phyloP scores from a whole-genome alignment of 192 early-diverging fungal genomes.

The Fimicolochytrium jonesii region DNA sequence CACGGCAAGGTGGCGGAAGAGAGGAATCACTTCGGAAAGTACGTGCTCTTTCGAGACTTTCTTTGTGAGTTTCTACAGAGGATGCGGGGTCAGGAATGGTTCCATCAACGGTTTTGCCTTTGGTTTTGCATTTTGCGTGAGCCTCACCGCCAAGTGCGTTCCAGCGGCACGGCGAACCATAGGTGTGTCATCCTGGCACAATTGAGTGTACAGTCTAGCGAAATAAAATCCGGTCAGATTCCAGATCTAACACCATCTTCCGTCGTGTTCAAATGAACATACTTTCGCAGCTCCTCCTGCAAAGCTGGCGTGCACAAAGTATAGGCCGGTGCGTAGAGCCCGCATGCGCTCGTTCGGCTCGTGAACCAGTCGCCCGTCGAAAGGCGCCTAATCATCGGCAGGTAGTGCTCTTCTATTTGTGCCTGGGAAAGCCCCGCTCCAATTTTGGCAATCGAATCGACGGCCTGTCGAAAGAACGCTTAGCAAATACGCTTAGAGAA shows the following conservation, averaged over 20 bases:
- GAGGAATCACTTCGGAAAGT: conserved; percentile 76
- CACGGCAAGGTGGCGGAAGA: conserved; percentile 81
- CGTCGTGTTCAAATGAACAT: conserved; percentile 8
- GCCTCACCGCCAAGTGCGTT: conserved; percentile 68
- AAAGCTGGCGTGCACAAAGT: conserved; percentile 60
- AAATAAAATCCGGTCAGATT: not conserved
- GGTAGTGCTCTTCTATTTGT: conserved; percentile 84
- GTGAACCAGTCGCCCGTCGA: conserved; percentile 98
- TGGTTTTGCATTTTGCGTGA: too few species aligned
- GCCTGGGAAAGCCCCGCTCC: conserved; percentile 63
- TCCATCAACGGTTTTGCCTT: too few species aligned
- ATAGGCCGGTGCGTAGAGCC: conserved; percentile 87
- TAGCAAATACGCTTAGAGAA: too few species aligned
- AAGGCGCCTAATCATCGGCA: conserved; percentile 89
- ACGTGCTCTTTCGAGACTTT: conserved; percentile 72
- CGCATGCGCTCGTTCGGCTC: conserved; percentile 87
- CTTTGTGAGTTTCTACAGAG: conserved; percentile 62
- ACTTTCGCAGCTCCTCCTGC: conserved; percentile 85
- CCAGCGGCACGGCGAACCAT: conserved; percentile 97
- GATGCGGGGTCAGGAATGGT: too few species aligned
- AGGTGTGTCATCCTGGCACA: conserved; percentile 91
- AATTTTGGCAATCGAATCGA: conserved; percentile 88
- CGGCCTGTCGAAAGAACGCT: too few species aligned
- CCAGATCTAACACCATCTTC: not conserved
- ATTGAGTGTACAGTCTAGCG: conserved; percentile 66